phyloP scores from a whole-genome alignment of 345 rosid genomes.

The Capsella bursapastoris region DNA sequence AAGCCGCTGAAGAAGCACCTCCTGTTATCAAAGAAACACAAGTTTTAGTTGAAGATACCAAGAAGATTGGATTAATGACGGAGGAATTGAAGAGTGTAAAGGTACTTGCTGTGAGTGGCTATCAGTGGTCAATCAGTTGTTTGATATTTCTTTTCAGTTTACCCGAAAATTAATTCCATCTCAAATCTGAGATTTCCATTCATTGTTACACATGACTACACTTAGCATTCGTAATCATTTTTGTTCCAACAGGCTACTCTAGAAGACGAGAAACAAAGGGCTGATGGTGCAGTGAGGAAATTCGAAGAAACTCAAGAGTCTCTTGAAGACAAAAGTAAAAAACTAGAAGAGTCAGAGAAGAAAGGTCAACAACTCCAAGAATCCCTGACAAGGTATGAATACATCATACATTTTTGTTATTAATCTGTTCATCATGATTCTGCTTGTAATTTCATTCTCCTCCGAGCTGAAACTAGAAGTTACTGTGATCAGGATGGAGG shows the following conservation, averaged over 20 bases:
- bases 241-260: conserved; percentile 53
- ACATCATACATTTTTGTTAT: conserved; percentile 2
- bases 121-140: background rate
- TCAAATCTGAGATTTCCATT: background rate
- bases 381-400: conserved; percentile 64
- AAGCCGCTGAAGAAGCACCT: conserved; percentile 64
- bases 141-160: background rate
- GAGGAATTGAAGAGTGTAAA: conserved; percentile 62
- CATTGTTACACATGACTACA: conserved; percentile 15
- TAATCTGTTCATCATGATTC: conserved; percentile 1
- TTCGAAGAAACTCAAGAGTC: conserved; percentile 56
- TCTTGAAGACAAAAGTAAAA: conserved; percentile 59
- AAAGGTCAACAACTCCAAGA: conserved; percentile 78
- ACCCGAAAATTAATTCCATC: conserved; percentile 20
- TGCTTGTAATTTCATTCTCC: conserved; percentile 23
- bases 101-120: conserved; percentile 47
- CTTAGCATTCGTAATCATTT: conserved; percentile 28
- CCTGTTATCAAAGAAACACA: conserved; percentile 63
- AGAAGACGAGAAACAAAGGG: conserved; percentile 70
- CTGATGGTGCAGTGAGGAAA: conserved; percentile 62
- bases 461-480: conserved; percentile 19
- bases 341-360: conserved; percentile 77
- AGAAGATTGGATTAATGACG: conserved; percentile 56
- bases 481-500: conserved; percentile 72
- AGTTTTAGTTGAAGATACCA: conserved; percentile 69